Base-by-base conservation (phyloP, 306 rosid species). In the Cucumis hystrix region DNA sequence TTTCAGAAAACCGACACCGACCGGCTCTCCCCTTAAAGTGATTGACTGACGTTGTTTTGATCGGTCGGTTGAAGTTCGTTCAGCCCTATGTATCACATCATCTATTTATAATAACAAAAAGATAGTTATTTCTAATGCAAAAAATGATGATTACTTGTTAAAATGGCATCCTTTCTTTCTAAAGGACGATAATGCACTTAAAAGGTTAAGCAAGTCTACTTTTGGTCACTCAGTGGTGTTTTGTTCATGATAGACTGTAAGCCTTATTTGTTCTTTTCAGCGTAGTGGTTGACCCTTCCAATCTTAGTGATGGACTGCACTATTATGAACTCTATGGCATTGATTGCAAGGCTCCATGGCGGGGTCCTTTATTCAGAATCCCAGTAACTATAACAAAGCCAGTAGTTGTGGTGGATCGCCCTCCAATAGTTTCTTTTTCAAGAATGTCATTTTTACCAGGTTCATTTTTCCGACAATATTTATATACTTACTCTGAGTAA, bases 341-440 rank as follows among this genome's bases (percentile, higher is more conserved):
- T 83, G 97, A 95, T 78, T 92, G 93, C 88, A 95, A 95, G 76
- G 97, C 97, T 80, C 97, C 97, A 73, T 89, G 97, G 97, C 97
- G 96, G 16, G 98, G 98, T n/a, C 97, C 98, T 61, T 89, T 95
- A 43, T 95, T 95, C 86, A 88, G 97, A 87, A 85, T 95, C 79
- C 98, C 98, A 10, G 82, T 95, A 68, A 95, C 97, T 63, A 86
- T 95, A 82, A 90, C 93, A 75, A 95, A 92, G 89, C 89, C 98
- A 77, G 81, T 79, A 81, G 80, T 86, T 74, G 83, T 92, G 80
- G 82, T 82, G 63, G 87, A 74, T 76, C 87, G 81, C 60, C 91
- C 95, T 61, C 92, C 93, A 37, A 80, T 83, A 79, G 83, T 89
- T 84, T 83, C 88, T 56, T 95, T 90, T 83, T 79, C 93, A 66